Evolutionary conservation across 768 basidiomycete genomes (phyloP).

Genomic region (Mycena indigotica): DNA sequence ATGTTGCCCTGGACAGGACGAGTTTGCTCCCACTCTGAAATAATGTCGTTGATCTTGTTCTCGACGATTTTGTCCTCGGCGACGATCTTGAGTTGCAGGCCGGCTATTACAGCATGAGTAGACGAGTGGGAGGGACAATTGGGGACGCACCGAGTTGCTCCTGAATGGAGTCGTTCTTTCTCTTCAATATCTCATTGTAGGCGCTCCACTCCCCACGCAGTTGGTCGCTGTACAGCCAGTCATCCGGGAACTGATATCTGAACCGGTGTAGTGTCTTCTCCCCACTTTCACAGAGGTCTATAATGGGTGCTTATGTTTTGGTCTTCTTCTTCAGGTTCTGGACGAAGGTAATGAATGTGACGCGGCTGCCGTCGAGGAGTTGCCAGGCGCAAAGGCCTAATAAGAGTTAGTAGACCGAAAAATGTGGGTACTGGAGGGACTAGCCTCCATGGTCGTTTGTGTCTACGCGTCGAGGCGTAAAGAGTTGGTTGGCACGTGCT

Average conservation of each 20-base stretch:
- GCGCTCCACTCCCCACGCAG: conserved; percentile 98
- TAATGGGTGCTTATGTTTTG: conserved; percentile 94
- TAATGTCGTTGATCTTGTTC: conserved; percentile 89
- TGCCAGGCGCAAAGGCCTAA: conserved; percentile 72
- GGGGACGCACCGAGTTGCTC: conserved; percentile 83
- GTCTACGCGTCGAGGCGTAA: conserved; percentile 38
- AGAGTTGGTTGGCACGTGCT: neutral
- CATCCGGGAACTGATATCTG: conserved; percentile 93
- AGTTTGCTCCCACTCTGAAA: conserved; percentile 92
- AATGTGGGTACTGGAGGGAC: conserved; percentile 8
- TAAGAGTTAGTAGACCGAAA: conserved; percentile 10
- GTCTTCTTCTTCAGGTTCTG: conserved; percentile 98
- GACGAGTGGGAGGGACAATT: conserved; percentile 2
- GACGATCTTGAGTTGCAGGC: conserved; percentile 98
- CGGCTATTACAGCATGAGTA: conserved; percentile 53
- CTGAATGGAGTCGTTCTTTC: conserved; percentile 98
- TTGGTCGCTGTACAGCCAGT: conserved; percentile 99
- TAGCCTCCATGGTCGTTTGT: conserved; percentile 46
- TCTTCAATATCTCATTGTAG: conserved; percentile 95
- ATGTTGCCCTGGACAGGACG: conserved; percentile 97
- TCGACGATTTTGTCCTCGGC: conserved; percentile 98
- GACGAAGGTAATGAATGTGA: conserved; percentile 98
- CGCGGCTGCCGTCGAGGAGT: conserved; percentile 95
- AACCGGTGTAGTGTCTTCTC: conserved; percentile 98
- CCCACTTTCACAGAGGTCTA: conserved; percentile 90